Base-by-base conservation (phyloP, 2,329 filamentous ascomycete genomes). In the Pochonia chlamydosporia region DNA sequence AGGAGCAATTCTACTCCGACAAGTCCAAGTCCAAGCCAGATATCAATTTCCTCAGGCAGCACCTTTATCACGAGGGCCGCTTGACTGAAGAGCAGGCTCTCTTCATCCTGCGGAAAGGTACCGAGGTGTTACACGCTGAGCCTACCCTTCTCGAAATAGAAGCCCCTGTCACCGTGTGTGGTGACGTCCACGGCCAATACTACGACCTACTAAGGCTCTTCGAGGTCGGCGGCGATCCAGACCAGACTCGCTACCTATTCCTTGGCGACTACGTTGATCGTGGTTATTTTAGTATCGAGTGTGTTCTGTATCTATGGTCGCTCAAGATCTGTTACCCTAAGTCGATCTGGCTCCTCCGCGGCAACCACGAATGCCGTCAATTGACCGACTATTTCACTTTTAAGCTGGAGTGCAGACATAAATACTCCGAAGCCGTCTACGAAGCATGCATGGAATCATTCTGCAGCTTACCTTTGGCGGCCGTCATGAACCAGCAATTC, bases 401-500 rank as follows among this genome's bases (percentile, higher is more conserved):
- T 77, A 97, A 99, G 78, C 84, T 99, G 49, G 93, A 99, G 70
- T 99, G 93, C 79, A 96, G 96, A 75, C 93, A 99, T 81, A 99
- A 99, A 70, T 99, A 99, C 72, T 96, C 89, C 28, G 93, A 97
- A 72, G 81, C 81, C 54, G 81, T 99, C 51, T 99, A 99, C 67
- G 92, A 99, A 63, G 92, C 93, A 48, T 97, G 93, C 73, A 95
- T 96, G 82, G 92, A 99, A 56, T 95, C 93, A 0, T 99, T 99
- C 78, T 99, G 93, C 73, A 79, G 86, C 54, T 74, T 99, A 54
- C 93, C 93, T 25, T 75, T 99, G 58, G 93, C 93, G 48, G 93
- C 93, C 24, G 85, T 99, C 57, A 99, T 99, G 93, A 99, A 99
- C 81, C 99, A 99, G 77, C 93, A 99, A 69, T 99, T 99, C 70